These are phyloP conservation scores for Jackrogersella minutella DNA, from an alignment of 495 filamentous ascomycete genomes.

Conservation along the genomic window DNA sequence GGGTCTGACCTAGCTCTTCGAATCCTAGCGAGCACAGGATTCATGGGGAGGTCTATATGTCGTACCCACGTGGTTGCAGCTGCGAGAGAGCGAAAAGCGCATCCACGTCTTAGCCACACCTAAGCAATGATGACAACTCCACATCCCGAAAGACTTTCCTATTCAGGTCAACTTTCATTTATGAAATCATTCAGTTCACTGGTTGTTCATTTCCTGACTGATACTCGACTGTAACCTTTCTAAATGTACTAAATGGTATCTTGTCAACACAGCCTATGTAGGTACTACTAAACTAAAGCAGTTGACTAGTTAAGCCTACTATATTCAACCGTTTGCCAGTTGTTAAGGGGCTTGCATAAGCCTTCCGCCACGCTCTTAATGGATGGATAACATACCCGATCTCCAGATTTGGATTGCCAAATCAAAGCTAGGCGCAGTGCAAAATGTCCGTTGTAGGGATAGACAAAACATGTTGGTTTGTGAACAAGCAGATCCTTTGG, in stretches of 20 bases:
- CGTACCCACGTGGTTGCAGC: conserved; percentile 7
- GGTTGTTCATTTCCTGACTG: neutral
- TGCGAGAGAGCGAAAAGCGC: conserved; percentile 8
- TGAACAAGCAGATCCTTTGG: neutral
- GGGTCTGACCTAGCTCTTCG: neutral
- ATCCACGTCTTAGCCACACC: neutral
- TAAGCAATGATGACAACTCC: conserved; percentile 2
- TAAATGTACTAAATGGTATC: too few species aligned
- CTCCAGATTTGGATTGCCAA: neutral
- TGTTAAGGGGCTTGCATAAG: neutral
- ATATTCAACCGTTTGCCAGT: neutral
- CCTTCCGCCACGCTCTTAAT: neutral
- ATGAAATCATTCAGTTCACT: neutral
- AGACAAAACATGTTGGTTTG: neutral
- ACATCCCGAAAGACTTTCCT: neutral
- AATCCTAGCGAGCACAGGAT: neutral
- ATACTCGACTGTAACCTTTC: neutral
- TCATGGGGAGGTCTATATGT: conserved; percentile 6
- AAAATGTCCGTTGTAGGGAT: neutral
- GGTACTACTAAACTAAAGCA: neutral
- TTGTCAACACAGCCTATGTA: too few species aligned
- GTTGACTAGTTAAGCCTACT: neutral
- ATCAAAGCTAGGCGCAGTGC: neutral
- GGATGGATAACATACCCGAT: neutral
- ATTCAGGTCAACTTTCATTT: neutral